Base-by-base conservation (phyloP, 495 filamentous ascomycete genomes). In the Xylaria acuta region DNA sequence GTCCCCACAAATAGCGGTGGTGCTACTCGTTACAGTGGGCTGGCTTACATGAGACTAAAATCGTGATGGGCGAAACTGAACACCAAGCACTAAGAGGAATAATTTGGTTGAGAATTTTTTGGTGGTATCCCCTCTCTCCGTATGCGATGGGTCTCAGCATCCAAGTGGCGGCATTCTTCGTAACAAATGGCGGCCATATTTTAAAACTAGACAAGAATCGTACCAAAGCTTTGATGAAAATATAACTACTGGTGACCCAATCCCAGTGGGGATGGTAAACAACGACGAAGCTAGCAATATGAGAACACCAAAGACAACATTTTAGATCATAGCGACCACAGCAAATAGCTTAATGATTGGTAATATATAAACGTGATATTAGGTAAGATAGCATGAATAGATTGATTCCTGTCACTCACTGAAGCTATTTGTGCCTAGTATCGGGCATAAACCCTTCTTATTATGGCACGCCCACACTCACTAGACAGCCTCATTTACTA, bases 21-120 rank as follows among this genome's bases (percentile, higher is more conserved):
- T 67, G 53, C 43, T 51, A 68, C 47, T 45, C 27, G 59, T 64
- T 60, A 41, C 30, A 9, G 63, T 41, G 71, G 72, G 64, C 70
- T 75, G 64, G 64, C 70, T 76, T 66, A 74, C 65, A 59, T 72
- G 73, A 77, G 71, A 75, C 70, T 72, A 74, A 74, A n/a, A 59
- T 27, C 18, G 20, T 12, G 30, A 68, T 41, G 20, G 25, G 41
- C 27, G 22, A 16, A 18, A 43, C 60, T 22, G 38, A 64, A 64
- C 12, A 64, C 40, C 38, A 41, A 36, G 64, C 43, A 34, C 40
- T 34, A 30, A 38, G 32, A 49, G 36, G 36, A 40, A 41, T 40
- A 56, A 54, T 53, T 53, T 67, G 45, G 32, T 40, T n/a, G 43
- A 67, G 47, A 67, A 20, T n/a, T 56, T 40, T 56, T 41, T 11